Percentiles rank a stretch among this genome's conserved stretches.
Evolutionary conservation across 345 rosid genomes (phyloP).

Genomic region (Isatis tinctoria): DNA sequence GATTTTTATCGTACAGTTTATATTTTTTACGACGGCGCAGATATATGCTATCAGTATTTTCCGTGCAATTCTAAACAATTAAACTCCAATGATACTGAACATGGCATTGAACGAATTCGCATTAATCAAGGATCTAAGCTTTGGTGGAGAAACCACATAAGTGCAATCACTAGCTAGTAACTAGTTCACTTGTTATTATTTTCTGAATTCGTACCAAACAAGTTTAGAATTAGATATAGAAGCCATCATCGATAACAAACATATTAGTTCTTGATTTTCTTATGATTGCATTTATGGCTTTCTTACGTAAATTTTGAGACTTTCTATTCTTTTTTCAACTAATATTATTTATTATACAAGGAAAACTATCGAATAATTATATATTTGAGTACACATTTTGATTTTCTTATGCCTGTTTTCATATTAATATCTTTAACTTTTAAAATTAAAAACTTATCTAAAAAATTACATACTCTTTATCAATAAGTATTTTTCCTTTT

Average conservation of each 20-base stretch:
- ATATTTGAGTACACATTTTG: neutral
- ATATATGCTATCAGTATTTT: too few species aligned
- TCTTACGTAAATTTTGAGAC: neutral
- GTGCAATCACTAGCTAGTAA: neutral
- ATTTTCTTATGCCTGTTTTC: neutral
- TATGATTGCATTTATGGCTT: neutral
- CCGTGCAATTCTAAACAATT: neutral
- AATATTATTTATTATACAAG: neutral
- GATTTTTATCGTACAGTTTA: too few species aligned
- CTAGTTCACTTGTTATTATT: too few species aligned
- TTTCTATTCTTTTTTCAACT: neutral
- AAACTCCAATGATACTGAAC: neutral
- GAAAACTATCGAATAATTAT: neutral
- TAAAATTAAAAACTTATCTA: too few species aligned
- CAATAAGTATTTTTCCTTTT: neutral
- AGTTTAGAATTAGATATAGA: neutral
- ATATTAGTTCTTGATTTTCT: neutral
- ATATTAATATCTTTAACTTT: neutral
- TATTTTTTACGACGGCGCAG: too few species aligned
- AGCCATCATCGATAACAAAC: neutral
- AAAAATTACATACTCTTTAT: neutral
- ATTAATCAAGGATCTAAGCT: neutral
- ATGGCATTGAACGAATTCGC: neutral
- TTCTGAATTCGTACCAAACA: neutral
- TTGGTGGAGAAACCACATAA: neutral